Conservation (phyloP, 2,329 filamentous ascomycete genomes). For the Alternaria sp. region DNA sequence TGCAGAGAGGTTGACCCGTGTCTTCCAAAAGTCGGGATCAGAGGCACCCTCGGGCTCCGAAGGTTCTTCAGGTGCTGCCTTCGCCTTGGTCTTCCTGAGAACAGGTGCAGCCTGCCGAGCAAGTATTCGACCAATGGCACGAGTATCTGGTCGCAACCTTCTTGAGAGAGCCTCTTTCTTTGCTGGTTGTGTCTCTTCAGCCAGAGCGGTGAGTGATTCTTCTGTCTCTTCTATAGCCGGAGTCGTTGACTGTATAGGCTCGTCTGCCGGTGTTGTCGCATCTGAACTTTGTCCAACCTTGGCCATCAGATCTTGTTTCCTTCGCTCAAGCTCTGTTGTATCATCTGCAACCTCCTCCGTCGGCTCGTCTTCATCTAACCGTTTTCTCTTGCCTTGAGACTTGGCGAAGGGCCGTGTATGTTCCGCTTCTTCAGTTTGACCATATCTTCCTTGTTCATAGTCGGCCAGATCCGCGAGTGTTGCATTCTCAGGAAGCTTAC, state of each 20-base stretch:
- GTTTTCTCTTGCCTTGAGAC: constrained; percentile 35
- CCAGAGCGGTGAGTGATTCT: not conserved
- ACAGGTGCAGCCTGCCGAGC: constrained; percentile 38
- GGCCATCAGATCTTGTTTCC: constrained; percentile 37
- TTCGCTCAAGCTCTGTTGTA: constrained; percentile 29
- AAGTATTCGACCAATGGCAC: constrained; percentile 43
- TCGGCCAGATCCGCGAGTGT: constrained; percentile 60
- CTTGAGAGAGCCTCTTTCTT: constrained; percentile 26
- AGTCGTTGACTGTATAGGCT: constrained; percentile 1
- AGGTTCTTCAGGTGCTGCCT: constrained; percentile 26
- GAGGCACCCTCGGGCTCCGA: constrained; percentile 45
- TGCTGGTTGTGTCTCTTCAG: constrained; percentile 3
- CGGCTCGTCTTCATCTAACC: constrained; percentile 32
- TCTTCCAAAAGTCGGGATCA: constrained; percentile 73
- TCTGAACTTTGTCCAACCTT: constrained; percentile 17
- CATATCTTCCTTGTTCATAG: constrained; percentile 53
- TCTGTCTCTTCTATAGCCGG: not conserved
- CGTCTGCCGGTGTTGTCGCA: constrained; percentile 4
- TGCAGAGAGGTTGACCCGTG: constrained; percentile 77
- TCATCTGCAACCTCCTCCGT: constrained; percentile 14
- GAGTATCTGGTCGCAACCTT: constrained; percentile 37
- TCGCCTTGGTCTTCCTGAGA: constrained; percentile 31
- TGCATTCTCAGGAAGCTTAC: constrained; percentile 61
- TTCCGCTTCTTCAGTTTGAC: not conserved
- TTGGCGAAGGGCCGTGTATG: constrained; percentile 16